Base-by-base conservation (phyloP, 352 stramenopile genomes). In the Pythium coloratum region DNA sequence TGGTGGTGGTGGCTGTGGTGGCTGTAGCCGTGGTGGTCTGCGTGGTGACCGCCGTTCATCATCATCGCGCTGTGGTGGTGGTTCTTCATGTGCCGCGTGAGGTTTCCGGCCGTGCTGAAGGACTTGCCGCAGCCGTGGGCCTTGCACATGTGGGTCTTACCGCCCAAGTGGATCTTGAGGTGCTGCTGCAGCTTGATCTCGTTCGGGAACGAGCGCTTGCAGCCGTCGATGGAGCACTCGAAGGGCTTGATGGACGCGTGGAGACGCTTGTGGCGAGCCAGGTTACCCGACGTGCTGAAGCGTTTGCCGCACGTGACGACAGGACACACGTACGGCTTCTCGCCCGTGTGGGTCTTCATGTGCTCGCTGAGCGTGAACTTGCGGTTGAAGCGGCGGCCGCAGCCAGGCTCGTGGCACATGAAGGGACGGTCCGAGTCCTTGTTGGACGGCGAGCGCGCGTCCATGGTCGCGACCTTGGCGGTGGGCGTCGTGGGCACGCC, bases 321-420 rank as follows among this genome's bases (percentile, higher is more conserved):
- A 20, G 82, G 77, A 50, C 84, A 91, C 30, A 80, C 61, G 59
- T 89, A 78, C 13, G 84, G 84, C 63, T 90, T 81, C 70, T 91
- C 82, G 16, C 84, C 84, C 56, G 82, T 91, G 76, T 92, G 84
- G 47, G 83, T 93, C 75, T 91, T 91, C 58, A 89, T 78, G 64
- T 93, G 84, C 55, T 90, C 81, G 55, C 78, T 85, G 59, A 89
- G 69, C 36, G 82, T 90, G 62, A 88, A 90, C 53, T 86, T 88
- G 70, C 82, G 82, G 69, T 88, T 80, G 73, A 90, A 89, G 18
- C 78, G 76, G 16, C 77, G 73, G 14, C 61, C 67, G 57, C 78
- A 89, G n/a, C 67, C 70, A n/a, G 75, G 75, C 49, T 84, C 75
- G 20, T 72, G 75, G 57, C 80, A 89, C 40, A 63, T 40, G 51